Base-by-base conservation (phyloP, 768 basidiomycete genomes). In the Panus rudis region DNA sequence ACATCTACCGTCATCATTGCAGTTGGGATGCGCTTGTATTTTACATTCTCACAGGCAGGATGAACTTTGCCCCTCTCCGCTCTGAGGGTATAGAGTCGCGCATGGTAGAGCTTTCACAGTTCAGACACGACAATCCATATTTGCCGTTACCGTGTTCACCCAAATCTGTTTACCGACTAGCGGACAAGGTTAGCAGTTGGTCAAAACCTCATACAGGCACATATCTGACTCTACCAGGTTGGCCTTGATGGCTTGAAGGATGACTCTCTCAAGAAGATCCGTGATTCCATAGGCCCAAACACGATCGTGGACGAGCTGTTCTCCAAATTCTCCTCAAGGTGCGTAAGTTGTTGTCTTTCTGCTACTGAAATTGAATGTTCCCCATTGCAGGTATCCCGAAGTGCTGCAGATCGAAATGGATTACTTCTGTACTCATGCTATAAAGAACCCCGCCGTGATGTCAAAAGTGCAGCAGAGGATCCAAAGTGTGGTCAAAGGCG, bases 131-230 rank as follows among this genome's bases (percentile, higher is more conserved):
- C 4, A 30, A 31, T 30, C 28, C 38, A 34, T 5, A 41, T 7
- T 14, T 17, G n/a, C 45, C 45, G 17, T 19, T 20, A 4, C 40
- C 25, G 12, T 41, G 45, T 32, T 46, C 45, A 13, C 45, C 45
- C 6, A 46, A 46, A 27, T 46, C 45, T 16, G 33, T 46, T 16
- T 46, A 46, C 27, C 45, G 45, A 14, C 21, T 46, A 6, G 45
- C 45, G 24, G 45, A 46, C 21, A 41, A 32, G n/a, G 45, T 46
- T 22, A 27, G 45, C 38, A 10, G 22, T 35, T 20, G 6, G 6
- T 8, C 24, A 6, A 6, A 14, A 12, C 16, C 6, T 4, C 6
- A 25, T 16, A 13, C 22, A 8, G 19, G 20, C 8, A 6, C 27
- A n/a, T 38, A 6, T n/a, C 12, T 37, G 6, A 25, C 34, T 14